phyloP scores from a whole-genome alignment of 148 eudicot genomes.

The Polygonum maritimum region DNA sequence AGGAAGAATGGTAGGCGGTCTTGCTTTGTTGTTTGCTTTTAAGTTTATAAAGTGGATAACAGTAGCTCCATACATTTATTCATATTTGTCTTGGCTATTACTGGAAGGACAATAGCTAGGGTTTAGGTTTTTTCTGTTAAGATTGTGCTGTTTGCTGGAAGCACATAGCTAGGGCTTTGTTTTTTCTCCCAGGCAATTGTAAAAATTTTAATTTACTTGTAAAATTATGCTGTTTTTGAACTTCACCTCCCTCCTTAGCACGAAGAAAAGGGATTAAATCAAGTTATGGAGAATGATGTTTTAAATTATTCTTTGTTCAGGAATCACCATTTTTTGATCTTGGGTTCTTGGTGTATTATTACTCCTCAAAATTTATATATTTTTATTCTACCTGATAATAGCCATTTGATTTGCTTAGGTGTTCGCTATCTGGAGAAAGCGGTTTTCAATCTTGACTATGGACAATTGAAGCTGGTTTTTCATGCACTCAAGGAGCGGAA shows the following conservation, averaged over 20 bases:
- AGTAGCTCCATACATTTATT: no score
- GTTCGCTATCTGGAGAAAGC: conserved; percentile 99
- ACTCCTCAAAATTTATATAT: neutral
- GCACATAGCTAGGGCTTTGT: no score
- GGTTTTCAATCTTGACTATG: conserved; percentile 83
- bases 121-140: no score
- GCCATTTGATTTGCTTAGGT: conserved; percentile 30
- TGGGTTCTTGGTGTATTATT: neutral
- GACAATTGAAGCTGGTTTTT: conserved; percentile 91
- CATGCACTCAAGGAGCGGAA: conserved; percentile 97
- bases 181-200: neutral
- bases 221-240: neutral
- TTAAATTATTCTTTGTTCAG: neutral
- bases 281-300: neutral
- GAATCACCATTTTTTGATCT: neutral
- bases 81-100: no score
- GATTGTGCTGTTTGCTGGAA: no score
- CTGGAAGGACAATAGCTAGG: no score
- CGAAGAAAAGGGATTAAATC: neutral
- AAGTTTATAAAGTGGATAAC: no score
- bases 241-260: neutral
- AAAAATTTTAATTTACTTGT: neutral
- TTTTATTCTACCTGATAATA: neutral
- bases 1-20: no score
- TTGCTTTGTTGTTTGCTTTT: no score